Base-by-base conservation (phyloP, 805 yeast genomes). In the Cyberlindnera bimundalis region DNA sequence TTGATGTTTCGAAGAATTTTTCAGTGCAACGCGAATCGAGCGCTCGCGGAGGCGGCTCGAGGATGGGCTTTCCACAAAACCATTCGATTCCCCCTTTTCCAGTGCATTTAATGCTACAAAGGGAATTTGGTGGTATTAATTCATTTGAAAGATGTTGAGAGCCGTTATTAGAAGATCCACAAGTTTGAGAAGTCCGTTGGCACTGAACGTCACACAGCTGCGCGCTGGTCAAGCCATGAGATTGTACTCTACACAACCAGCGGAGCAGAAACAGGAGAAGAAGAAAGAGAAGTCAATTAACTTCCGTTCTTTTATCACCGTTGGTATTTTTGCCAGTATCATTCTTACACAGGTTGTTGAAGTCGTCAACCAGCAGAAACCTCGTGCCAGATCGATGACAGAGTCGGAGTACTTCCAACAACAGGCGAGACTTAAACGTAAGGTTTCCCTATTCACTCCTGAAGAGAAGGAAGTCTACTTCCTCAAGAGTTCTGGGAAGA, bases 391-490 rank as follows among this genome's bases (percentile, higher is more conserved):
- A 55, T 54, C 47, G 29, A 59, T 59, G 48, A 51, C 65, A 2
- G 68, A 61, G 39, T 49, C 53, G 5, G 72, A 67, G 34, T 71
- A 63, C 70, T 78, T 61, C 53, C 68, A 59, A 35, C 64, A 60
- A 11, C 63, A 65, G 51, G 66, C 71, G 11, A 78, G 81, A 6
- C 61, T 78, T 53, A 77, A 65, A 50, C 68, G 84, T 55, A 64
- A 78, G 32, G 57, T 63, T 26, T 64, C 71, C 36, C 45, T 76
- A 37, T 68, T 76, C 39, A 50, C 61, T 2, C 61, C 57, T 5
- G 74, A 67, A 25, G 62, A 67, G 14, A 61, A 73, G 33, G 64
- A 71, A 43, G 65, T 70, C 25, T 62, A 68, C 26, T 68, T 70
- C 47, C 65, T 65, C 7, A 58, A 73, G 5, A 30, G 46, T 32